A percentile compares a stretch with the other conserved stretches of the same genome.
Conservation (phyloP, 495 filamentous ascomycete species). For the Hypoxylon crocopeplum region DNA sequence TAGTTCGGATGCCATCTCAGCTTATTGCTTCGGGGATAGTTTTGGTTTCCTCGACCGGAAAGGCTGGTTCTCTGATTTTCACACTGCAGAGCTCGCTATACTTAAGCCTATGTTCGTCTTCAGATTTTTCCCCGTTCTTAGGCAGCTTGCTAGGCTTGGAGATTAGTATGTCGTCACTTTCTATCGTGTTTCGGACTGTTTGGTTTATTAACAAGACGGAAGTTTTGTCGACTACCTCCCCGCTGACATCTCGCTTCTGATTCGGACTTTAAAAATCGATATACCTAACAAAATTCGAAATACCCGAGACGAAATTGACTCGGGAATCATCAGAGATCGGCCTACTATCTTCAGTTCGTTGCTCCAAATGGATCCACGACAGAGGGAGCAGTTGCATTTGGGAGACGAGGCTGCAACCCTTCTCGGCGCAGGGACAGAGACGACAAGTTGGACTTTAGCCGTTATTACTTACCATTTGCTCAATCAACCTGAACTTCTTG, state of each 20-base stretch:
- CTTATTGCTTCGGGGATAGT: constrained; percentile 40
- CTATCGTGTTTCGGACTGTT: not conserved
- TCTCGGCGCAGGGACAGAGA: constrained; percentile 56
- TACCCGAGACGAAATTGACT: constrained; percentile 14
- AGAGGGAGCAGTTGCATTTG: constrained; percentile 44
- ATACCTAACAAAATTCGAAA: constrained; percentile 18
- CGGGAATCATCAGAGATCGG: constrained; percentile 11
- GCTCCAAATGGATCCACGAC: constrained; percentile 42
- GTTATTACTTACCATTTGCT: constrained; percentile 50
- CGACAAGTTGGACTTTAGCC: constrained; percentile 48
- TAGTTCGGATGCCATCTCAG: constrained; percentile 39
- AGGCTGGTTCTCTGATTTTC: constrained; percentile 38
- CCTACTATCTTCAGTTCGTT: constrained; percentile 54
- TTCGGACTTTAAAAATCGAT: constrained; percentile 23
- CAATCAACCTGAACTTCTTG: constrained; percentile 39
- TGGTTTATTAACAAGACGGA: constrained; percentile 12
- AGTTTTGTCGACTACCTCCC: constrained; percentile 28
- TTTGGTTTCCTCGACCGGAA: constrained; percentile 40
- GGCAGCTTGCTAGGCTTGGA: not conserved
- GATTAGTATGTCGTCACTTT: constrained; percentile 11
- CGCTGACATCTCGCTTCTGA: constrained; percentile 8
- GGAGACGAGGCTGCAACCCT: constrained; percentile 52
- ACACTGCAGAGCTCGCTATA: constrained; percentile 5
- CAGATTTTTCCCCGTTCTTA: constrained; percentile 23
- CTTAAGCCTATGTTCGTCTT: constrained; percentile 12